A percentile compares a stretch with the other conserved stretches of the same genome.
Conservation (phyloP, 768 basidiomycete genomes). For the Gloeostereum incarnatum region DNA sequence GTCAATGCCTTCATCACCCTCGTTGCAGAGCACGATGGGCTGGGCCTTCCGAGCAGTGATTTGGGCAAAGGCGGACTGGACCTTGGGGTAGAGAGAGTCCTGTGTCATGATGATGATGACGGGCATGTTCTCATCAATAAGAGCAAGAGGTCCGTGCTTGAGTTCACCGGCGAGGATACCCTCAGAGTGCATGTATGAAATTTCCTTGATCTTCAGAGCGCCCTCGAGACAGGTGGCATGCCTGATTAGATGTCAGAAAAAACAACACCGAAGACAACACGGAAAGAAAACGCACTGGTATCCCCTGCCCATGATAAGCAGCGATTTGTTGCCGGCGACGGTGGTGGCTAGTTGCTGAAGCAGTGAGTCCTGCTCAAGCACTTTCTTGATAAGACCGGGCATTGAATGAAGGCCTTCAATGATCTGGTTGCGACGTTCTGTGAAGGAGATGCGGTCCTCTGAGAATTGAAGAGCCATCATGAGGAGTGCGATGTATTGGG, state of each 20-base stretch:
- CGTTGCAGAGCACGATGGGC: conserved; percentile 92
- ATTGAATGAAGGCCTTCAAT: conserved; percentile 90
- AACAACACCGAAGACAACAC: neutral
- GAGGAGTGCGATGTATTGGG: conserved; percentile 95
- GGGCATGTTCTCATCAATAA: conserved; percentile 98
- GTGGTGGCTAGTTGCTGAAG: conserved; percentile 81
- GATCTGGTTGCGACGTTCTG: conserved; percentile 83
- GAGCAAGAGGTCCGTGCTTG: conserved; percentile 95
- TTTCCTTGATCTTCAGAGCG: conserved; percentile 99
- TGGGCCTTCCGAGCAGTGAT: conserved; percentile 97
- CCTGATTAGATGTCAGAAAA: conserved; percentile 21
- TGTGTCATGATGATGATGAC: conserved; percentile 99
- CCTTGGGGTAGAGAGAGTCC: conserved; percentile 97
- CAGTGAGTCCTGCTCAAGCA: conserved; percentile 68
- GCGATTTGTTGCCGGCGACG: conserved; percentile 72
- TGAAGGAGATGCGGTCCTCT: conserved; percentile 93
- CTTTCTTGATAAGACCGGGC: conserved; percentile 79
- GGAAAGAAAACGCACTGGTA: conserved; percentile 71
- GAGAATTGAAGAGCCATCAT: conserved; percentile 99
- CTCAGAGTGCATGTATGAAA: conserved; percentile 80
- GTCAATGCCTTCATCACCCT: conserved; percentile 76
- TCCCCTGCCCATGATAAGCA: conserved; percentile 95
- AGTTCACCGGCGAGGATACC: conserved; percentile 97
- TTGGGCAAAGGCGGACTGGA: conserved; percentile 92
- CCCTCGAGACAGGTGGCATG: conserved; percentile 97